Percentiles rank a stretch among this genome's conserved stretches.
phyloP scores from a whole-genome alignment of 2,329 filamentous ascomycete genomes.

The Setomelanomma holmii region DNA sequence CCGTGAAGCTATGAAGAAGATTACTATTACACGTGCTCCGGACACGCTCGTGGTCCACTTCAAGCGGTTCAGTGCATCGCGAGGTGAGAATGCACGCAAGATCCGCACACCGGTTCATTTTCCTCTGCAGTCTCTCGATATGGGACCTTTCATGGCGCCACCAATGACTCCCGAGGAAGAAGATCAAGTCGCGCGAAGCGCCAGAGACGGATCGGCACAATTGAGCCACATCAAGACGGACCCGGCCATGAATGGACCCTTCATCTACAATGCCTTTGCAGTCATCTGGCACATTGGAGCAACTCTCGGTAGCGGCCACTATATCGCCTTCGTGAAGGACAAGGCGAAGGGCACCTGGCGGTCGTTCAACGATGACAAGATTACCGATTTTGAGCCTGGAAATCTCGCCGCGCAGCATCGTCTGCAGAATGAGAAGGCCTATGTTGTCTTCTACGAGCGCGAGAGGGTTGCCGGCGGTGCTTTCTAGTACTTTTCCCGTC shows the following conservation, averaged over 20 bases:
- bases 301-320: slow-evolving; percentile 77
- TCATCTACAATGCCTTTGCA: slow-evolving; percentile 84
- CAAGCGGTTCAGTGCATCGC: slow-evolving; percentile 70
- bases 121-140: slow-evolving; percentile 73
- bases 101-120: slow-evolving; percentile 76
- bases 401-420: slow-evolving; percentile 57
- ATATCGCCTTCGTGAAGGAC: slow-evolving; percentile 69
- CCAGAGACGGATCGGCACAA: slow-evolving; percentile 34
- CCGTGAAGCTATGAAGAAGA: slow-evolving; percentile 71
- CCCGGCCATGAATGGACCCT: slow-evolving; percentile 61
- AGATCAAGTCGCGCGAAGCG: slow-evolving; percentile 44
- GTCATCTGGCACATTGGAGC: slow-evolving; percentile 79
- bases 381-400: slow-evolving; percentile 64
- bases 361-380: slow-evolving; percentile 63
- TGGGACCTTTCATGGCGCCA: slow-evolving; percentile 66
- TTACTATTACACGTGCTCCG: slow-evolving; percentile 78
- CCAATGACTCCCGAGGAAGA: slow-evolving; percentile 49
- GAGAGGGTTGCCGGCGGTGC: slow-evolving; percentile 43
- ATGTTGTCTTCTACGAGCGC: slow-evolving; percentile 69
- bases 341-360: slow-evolving; percentile 63
- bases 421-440: slow-evolving; percentile 68
- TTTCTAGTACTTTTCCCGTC: slow-evolving; percentile 22
- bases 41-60: slow-evolving; percentile 80
- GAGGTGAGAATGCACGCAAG: slow-evolving; percentile 67
- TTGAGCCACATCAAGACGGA: slow-evolving; percentile 48